Evolutionary conservation across 441 rosid species (phyloP).

Genomic region (Pelargonium hybrid): DNA sequence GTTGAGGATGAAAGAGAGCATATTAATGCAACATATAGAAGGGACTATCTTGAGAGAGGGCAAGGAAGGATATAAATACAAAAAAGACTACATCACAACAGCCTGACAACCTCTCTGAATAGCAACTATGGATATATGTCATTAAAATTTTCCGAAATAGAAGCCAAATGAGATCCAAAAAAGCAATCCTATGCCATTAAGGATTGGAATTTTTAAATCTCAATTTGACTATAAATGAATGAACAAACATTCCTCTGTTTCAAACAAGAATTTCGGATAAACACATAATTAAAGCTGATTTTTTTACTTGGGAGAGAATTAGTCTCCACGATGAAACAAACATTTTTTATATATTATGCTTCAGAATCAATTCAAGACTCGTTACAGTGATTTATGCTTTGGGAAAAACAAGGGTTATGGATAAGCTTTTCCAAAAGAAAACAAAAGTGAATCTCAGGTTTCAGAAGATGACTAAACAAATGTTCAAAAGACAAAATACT

Average conservation of each 20-base stretch:
- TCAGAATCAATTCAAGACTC: neutral
- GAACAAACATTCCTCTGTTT: neutral
- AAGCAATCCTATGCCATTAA: neutral
- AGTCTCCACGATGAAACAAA: neutral
- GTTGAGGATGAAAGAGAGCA: neutral
- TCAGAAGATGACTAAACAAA: too few relatives aligned
- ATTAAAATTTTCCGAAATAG: neutral
- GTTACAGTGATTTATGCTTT: too few relatives aligned
- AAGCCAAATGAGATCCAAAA: neutral
- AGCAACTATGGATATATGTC: neutral
- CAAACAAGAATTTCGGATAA: neutral
- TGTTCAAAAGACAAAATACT: too few relatives aligned
- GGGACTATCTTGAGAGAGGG: neutral
- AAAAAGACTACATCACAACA: neutral
- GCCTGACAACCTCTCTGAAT: neutral
- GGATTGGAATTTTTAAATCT: neutral
- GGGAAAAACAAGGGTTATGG: too few relatives aligned
- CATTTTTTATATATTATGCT: neutral
- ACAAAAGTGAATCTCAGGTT: too few relatives aligned
- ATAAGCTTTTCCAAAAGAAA: too few relatives aligned
- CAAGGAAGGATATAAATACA: neutral
- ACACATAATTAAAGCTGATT: neutral
- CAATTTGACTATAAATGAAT: neutral
- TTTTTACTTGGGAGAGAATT: neutral
- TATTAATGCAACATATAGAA: neutral